phyloP scores from a whole-genome alignment of 805 yeast genomes.

The Cyberlindnera americana region DNA sequence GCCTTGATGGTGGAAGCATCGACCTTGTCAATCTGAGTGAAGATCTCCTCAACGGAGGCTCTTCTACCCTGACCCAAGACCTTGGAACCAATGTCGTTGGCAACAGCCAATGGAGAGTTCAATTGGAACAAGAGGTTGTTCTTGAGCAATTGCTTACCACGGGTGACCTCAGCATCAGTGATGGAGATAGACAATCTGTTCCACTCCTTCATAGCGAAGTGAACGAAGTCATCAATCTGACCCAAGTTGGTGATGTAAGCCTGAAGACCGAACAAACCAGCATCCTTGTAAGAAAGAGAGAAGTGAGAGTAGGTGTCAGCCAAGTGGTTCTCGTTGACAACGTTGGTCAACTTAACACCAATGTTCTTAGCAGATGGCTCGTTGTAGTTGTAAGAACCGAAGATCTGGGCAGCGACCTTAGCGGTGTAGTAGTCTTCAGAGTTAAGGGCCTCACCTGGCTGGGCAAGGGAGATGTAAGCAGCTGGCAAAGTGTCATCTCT shows the following conservation, averaged over 20 bases:
- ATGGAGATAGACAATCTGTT: conserved; percentile 75
- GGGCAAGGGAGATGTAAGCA: conserved; percentile 77
- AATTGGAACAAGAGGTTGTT: conserved; percentile 52
- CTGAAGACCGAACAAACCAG: conserved; percentile 83
- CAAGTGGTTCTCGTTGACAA: conserved; percentile 67
- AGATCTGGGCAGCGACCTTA: conserved; percentile 65
- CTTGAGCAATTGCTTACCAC: conserved; percentile 73
- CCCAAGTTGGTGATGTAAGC: conserved; percentile 58
- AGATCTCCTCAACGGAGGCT: conserved; percentile 55
- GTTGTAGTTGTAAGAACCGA: conserved; percentile 51
- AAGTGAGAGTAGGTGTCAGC: conserved; percentile 71
- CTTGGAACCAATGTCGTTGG: conserved; percentile 55
- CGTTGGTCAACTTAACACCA: conserved; percentile 67
- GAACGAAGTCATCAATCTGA: conserved; percentile 70
- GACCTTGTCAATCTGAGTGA: conserved; percentile 61
- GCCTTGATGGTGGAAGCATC: conserved; percentile 54
- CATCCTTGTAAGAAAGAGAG: conserved; percentile 67
- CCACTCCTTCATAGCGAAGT: conserved; percentile 84
- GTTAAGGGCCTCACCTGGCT: conserved; percentile 59
- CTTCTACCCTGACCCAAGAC: conserved; percentile 60
- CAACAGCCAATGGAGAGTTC: conserved; percentile 47
- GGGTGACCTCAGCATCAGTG: conserved; percentile 71
- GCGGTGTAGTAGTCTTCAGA: conserved; percentile 69
- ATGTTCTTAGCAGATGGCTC: conserved; percentile 55
- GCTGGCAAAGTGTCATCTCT: conserved; percentile 85